These are phyloP conservation scores for Coelastrella sp. DNA, from an alignment of 139 green algal genomes.

Conservation along the genomic window DNA sequence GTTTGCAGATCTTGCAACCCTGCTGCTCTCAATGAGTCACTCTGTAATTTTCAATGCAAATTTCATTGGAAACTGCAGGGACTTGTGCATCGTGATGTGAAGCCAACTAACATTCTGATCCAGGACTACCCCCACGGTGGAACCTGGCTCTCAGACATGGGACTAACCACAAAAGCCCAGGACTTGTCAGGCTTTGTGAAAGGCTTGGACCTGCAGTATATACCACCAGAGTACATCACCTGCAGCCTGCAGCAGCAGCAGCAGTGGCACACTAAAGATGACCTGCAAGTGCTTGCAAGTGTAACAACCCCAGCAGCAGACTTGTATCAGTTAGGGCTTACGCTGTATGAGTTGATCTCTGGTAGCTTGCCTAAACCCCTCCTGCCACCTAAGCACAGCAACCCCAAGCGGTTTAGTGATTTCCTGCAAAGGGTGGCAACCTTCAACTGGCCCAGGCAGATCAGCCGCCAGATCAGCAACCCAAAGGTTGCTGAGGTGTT, in stretches of 20 bases:
- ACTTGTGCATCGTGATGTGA: conserved; percentile 52
- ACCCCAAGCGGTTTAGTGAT: neutral
- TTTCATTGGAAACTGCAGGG: neutral
- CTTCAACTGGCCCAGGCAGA: conserved; percentile 9
- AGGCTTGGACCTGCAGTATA: conserved; percentile 1
- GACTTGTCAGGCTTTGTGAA: conserved; percentile 28
- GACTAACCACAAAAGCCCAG: neutral
- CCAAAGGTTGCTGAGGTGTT: neutral
- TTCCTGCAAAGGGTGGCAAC: conserved; percentile 19
- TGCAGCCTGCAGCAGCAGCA: conserved; percentile 14
- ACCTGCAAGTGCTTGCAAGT: neutral
- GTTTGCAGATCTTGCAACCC: too few relatives aligned
- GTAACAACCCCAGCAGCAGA: conserved; percentile 11
- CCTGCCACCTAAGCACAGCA: neutral
- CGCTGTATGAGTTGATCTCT: neutral
- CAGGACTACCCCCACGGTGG: neutral
- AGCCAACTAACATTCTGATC: conserved; percentile 58
- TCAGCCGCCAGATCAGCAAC: neutral
- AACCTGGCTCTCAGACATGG: conserved; percentile 16
- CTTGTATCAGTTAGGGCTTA: conserved; percentile 14
- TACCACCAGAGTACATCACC: conserved; percentile 14
- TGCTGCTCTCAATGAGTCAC: too few relatives aligned
- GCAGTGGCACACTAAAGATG: conserved; percentile 19
- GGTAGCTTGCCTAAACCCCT: neutral
- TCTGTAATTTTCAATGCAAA: too few relatives aligned